These are phyloP conservation scores for Dictyostelium purpureum DNA, from an alignment of 78 protist genomes.

Conservation along the genomic window DNA sequence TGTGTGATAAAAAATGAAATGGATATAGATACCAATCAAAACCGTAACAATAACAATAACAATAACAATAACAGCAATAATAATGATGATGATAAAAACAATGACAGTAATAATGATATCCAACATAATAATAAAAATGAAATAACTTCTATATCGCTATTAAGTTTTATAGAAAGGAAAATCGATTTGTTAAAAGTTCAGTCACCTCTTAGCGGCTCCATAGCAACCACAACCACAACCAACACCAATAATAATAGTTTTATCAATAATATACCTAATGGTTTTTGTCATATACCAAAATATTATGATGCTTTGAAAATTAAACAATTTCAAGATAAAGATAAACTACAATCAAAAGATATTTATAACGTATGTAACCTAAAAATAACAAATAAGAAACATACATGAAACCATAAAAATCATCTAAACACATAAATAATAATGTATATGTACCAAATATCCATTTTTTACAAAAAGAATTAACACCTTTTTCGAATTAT, in stretches of 20 bases:
- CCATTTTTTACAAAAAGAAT: not conserved
- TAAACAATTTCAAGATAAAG: not conserved
- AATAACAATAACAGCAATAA: not conserved
- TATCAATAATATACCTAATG: not conserved
- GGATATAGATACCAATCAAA: not conserved
- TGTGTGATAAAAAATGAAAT: too few species aligned
- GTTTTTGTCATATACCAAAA: constrained; percentile 7
- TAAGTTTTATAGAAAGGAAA: not conserved
- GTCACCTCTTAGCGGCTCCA: not conserved
- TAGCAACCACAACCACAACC: not conserved
- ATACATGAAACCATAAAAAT: not conserved
- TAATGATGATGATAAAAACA: not conserved
- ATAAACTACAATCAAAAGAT: not conserved
- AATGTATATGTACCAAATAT: not conserved
- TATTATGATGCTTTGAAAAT: not conserved
- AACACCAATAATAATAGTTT: not conserved
- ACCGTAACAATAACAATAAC: not conserved
- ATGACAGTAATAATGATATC: not conserved
- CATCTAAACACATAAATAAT: not conserved
- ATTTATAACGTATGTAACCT: not conserved
- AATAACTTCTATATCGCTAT: not conserved
- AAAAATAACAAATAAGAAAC: too few species aligned
- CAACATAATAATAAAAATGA: too few species aligned
- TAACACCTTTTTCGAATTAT: not conserved
- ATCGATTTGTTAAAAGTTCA: not conserved